Evolutionary conservation across 2,329 filamentous ascomycete species (phyloP), one percentile per base, ranked within the genome.

Genomic region (Paracamarosporium sp.): DNA sequence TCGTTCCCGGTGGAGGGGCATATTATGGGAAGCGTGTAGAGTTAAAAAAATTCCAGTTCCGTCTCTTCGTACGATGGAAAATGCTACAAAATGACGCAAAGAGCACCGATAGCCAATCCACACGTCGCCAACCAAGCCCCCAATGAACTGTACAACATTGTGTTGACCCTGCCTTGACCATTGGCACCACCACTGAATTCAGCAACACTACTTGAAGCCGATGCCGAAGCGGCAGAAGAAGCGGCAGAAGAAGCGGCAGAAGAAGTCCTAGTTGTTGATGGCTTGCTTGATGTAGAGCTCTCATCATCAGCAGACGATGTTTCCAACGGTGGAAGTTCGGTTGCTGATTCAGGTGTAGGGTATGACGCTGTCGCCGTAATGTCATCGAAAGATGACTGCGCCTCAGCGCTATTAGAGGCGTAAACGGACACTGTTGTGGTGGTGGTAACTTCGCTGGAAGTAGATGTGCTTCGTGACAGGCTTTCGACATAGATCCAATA

Each of bases 401-500:
- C 53, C 20, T 48, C 35, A 8, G 53, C 53, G 25, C 53, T 55
- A n/a, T 48, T 43, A 12, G 53, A 36, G 12, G 53, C 53, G 17
- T 48, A 55, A 13, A 55, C 50, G 6, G n/a, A 17, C 9, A 47
- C 44, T 15, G 15, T 38, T 22, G 33, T 33, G 22, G 44, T 48
- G 15, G 44, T 50, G 12, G 43, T 55, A 20, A 55, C 44, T 22
- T 28, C 27, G 35, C 53, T 55, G 25, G 53, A 55, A 24, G 53
- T 55, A 4, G 44, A 17, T 38, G 43, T 48, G 44, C 53, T 55
- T 15, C 36, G 43, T 4, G 53, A 41, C 11, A 55, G 27, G 13
- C 20, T 35, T 13, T 33, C 44, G 28, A 55, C 53, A 24, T 55
- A 55, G 13, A 55, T 31, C 27, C 35, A 55, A 25, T 55, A 55